phyloP scores from a whole-genome alignment of 371 early-diverging fungal species.

The Haplosporangium sp. region DNA sequence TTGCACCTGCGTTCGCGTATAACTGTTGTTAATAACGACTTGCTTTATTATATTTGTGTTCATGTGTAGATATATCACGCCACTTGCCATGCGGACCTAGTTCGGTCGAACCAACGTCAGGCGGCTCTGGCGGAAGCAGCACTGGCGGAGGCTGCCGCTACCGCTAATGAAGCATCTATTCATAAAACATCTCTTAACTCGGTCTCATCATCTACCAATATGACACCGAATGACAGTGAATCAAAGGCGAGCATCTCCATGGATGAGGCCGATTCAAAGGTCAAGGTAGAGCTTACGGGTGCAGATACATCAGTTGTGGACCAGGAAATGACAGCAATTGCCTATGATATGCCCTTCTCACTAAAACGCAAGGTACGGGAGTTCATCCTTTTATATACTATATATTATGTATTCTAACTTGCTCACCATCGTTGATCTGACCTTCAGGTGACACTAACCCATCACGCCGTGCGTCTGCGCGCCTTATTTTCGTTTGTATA shows the following conservation, averaged over 20 bases:
- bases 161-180: neutral
- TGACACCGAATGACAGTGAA: neutral
- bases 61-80: slow-evolving; percentile 70
- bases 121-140: slow-evolving; percentile 36
- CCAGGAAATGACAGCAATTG: slow-evolving; percentile 32
- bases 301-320: neutral
- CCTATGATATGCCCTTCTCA: slow-evolving; percentile 6
- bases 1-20: neutral
- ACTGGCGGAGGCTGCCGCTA: slow-evolving; percentile 13
- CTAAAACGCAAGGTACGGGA: slow-evolving; percentile 44
- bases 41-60: neutral
- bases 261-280: slow-evolving; percentile 11
- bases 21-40: no score
- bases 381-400: neutral
- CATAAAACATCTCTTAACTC: neutral
- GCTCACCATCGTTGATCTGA: neutral
- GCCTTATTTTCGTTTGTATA: no score
- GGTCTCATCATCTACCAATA: neutral
- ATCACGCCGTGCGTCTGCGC: no score
- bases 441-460: neutral
- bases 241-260: slow-evolving; percentile 3
- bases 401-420: no score
- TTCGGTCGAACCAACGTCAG: slow-evolving; percentile 43
- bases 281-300: neutral
- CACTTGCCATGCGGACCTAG: slow-evolving; percentile 71